Evolutionary conservation across 2,329 filamentous ascomycete genomes (phyloP).

Genomic region (Pseudopyrenochaeta lycopersici): DNA sequence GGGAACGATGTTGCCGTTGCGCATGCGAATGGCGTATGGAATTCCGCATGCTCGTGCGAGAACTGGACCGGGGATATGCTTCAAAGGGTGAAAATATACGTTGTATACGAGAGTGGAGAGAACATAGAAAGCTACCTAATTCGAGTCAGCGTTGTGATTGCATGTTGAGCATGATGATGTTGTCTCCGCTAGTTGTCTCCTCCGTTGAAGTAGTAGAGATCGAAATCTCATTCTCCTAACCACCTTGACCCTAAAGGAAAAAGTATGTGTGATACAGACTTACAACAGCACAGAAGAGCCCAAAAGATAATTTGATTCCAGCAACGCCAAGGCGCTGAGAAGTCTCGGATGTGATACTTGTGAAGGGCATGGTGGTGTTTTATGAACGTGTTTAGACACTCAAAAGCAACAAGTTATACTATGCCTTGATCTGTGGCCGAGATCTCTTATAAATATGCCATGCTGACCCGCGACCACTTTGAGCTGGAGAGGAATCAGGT

Average conservation of each 20-base stretch:
- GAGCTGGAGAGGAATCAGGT: background rate
- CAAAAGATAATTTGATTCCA: conserved; percentile 17
- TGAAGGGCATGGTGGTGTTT: background rate
- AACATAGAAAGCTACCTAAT: conserved; percentile 22
- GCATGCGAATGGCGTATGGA: conserved; percentile 39
- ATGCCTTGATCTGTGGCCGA: background rate
- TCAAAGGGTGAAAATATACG: conserved; percentile 55
- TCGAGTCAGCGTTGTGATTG: background rate
- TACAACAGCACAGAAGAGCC: conserved; percentile 20
- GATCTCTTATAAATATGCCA: background rate
- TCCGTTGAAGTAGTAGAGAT: no score
- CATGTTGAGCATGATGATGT: background rate
- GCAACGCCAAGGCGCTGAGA: conserved; percentile 16
- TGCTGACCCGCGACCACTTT: background rate
- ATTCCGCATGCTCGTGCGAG: conserved; percentile 41
- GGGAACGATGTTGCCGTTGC: conserved; percentile 34
- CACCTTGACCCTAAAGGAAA: background rate
- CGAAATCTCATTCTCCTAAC: no score
- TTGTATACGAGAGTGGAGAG: conserved; percentile 43
- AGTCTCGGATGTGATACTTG: background rate
- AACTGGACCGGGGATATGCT: conserved; percentile 55
- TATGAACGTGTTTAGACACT: background rate
- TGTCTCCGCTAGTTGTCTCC: no score
- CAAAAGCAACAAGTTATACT: background rate
- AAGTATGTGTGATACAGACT: conserved; percentile 1